Conservation (phyloP, 768 basidiomycete genomes). For the Collybia sp. region DNA sequence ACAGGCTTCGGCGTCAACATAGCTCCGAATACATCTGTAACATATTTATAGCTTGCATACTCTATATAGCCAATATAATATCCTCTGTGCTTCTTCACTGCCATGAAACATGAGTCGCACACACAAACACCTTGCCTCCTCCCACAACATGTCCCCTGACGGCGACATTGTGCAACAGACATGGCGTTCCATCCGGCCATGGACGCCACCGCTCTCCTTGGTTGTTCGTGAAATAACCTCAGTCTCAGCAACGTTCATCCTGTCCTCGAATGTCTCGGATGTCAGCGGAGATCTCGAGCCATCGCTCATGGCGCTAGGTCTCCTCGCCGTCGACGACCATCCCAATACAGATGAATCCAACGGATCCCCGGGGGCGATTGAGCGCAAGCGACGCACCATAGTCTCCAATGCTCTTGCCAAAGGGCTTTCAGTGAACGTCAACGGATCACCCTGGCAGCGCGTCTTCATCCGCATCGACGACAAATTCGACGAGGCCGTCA, state of each 20-base stretch:
- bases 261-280: conserved; percentile 49
- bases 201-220: conserved; percentile 67
- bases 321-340: conserved; percentile 24
- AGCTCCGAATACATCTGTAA: no score
- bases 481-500: conserved; percentile 79
- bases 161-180: conserved; percentile 16
- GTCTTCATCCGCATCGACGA: conserved; percentile 80
- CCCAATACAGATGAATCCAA: conserved; percentile 31
- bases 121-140: not conserved
- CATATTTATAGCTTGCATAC: no score
- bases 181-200: conserved; percentile 77
- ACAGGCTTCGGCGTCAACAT: no score
- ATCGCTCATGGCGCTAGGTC: conserved; percentile 36
- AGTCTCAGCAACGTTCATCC: conserved; percentile 77
- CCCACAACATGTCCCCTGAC: conserved; percentile 19
- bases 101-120: no score
- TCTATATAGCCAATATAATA: no score
- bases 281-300: conserved; percentile 31
- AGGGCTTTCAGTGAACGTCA: conserved; percentile 77
- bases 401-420: conserved; percentile 67
- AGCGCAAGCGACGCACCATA: conserved; percentile 32
- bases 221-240: conserved; percentile 79
- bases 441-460: conserved; percentile 72
- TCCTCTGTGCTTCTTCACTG: no score
- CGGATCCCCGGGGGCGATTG: conserved; percentile 16